Evolutionary conservation across 257 asterid genomes (phyloP), one percentile per base, ranked within the genome.

Genomic region (Schizonepeta tenuifolia): DNA sequence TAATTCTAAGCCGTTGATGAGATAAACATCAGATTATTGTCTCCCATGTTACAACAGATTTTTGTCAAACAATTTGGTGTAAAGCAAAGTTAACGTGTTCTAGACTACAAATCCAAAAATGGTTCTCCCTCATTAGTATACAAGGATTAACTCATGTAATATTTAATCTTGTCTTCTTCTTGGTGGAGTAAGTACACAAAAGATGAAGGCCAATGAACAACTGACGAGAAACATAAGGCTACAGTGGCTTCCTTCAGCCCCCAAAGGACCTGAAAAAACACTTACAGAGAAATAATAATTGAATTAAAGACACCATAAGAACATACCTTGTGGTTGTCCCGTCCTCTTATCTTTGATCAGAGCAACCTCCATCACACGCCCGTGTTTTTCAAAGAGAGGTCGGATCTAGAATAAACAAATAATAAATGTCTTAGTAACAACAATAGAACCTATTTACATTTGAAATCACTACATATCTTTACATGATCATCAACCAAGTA

Each of bases 311-410:
- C n/a, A 47, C 41, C 55, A 75, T 24, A 66, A 60, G 65, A 53
- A 78, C 96, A 80, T 86, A 93, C 98, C 98, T 93, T 93, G 98
- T 65, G 90, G 98, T 72, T 83, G 92, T 54, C 98, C 98, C 41
- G 97, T 93, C 80, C 91, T 88, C 89, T 85, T 93, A 82, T 93
- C 97, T 86, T 82, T 91, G 75, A 93, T 93, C 82, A 91, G 72
- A 76, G 97, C 97, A 77, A 93, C 96, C 85, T 93, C 98, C 66
- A 93, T 64, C 72, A 93, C 96, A 15, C 40, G 80, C 60, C 98
- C 98, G 64, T 93, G 96, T 63, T 87, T 83, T 61, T 88, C 97
- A 80, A 93, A 93, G 74, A 83, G 70, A 61, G 96, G 98, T 65
- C 91, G 96, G 54, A 93, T 86, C 98, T 93, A 80, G 74, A 81